Evolutionary conservation across 768 basidiomycete species (phyloP).

Genomic region (Gloeophyllum trabeum): DNA sequence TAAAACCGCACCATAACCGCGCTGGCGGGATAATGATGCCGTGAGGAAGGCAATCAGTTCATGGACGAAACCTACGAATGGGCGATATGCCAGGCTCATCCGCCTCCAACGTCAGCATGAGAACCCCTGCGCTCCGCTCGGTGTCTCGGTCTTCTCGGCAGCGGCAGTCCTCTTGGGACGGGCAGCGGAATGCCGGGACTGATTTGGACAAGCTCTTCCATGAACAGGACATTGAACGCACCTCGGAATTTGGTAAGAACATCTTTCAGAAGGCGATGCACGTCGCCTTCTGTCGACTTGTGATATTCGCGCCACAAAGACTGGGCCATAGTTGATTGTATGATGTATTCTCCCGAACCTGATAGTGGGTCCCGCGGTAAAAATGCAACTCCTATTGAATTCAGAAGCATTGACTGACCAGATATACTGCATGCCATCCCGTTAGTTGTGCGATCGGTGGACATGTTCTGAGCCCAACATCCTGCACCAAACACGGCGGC

Average conservation of each 20-base stretch:
- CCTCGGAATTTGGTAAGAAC: too few species aligned
- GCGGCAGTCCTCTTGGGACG: slow-evolving; percentile 22
- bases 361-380: slow-evolving; percentile 6
- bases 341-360: slow-evolving; percentile 70
- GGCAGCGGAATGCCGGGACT: slow-evolving; percentile 1
- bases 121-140: slow-evolving; percentile 49
- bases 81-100: slow-evolving; percentile 15
- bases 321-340: slow-evolving; percentile 43
- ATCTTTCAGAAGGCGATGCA: too few species aligned
- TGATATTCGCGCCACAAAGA: too few species aligned
- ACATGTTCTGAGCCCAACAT: slow-evolving; percentile 50
- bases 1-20: slow-evolving; percentile 78
- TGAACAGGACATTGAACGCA: slow-evolving; percentile 30
- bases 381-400: too few species aligned
- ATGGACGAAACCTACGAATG: slow-evolving; percentile 14
- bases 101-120: slow-evolving; percentile 44
- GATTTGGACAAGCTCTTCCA: not conserved
- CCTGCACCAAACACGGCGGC: slow-evolving; percentile 67
- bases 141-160: slow-evolving; percentile 31
- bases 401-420: slow-evolving; percentile 22
- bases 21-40: too few species aligned
- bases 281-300: too few species aligned
- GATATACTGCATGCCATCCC: slow-evolving; percentile 65
- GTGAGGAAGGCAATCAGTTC: too few species aligned
- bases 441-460: slow-evolving; percentile 8